Conservation (phyloP, 805 yeast species). For the Grigorovia humatica region DNA sequence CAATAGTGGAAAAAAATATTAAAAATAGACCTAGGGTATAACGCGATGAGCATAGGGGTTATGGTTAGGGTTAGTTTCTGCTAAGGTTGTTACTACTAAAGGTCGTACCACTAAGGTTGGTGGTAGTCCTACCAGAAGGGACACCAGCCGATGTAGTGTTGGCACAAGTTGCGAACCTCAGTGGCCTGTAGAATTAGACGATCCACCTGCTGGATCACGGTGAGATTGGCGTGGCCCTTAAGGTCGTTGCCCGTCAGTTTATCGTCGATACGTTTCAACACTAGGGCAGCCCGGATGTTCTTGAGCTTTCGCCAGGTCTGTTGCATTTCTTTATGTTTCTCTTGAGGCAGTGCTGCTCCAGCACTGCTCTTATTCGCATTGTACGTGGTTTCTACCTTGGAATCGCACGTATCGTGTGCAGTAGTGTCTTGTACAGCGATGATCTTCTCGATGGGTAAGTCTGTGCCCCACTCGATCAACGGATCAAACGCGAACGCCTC, state of each 20-base stretch:
- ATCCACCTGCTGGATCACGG: constrained; percentile 86
- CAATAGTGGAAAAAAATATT: neutral
- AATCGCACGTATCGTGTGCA: too few species aligned
- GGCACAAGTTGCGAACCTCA: constrained; percentile 88
- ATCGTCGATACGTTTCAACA: constrained; percentile 80
- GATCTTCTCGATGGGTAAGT: constrained; percentile 71
- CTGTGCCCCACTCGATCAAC: constrained; percentile 96
- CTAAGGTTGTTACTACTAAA: too few species aligned
- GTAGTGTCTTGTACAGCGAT: constrained; percentile 29
- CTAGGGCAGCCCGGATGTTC: constrained; percentile 84
- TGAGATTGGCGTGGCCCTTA: constrained; percentile 62
- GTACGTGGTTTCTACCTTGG: constrained; percentile 27
- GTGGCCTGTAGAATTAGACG: constrained; percentile 92
- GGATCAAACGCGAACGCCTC: constrained; percentile 99
- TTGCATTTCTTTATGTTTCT: too few species aligned
- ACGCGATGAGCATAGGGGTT: too few species aligned
- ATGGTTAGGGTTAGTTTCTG: too few species aligned
- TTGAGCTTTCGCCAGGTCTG: constrained; percentile 39
- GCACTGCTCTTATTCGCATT: neutral
- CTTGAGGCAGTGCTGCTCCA: neutral
- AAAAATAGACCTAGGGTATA: neutral
- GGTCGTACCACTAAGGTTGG: neutral
- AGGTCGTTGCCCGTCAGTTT: constrained; percentile 85
- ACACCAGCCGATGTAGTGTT: constrained; percentile 98
- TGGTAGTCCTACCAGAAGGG: constrained; percentile 68